Evolutionary conservation across 352 stramenopile genomes (phyloP), one percentile per base, ranked within the genome.

Genomic region (Phytophthora pistaciae): DNA sequence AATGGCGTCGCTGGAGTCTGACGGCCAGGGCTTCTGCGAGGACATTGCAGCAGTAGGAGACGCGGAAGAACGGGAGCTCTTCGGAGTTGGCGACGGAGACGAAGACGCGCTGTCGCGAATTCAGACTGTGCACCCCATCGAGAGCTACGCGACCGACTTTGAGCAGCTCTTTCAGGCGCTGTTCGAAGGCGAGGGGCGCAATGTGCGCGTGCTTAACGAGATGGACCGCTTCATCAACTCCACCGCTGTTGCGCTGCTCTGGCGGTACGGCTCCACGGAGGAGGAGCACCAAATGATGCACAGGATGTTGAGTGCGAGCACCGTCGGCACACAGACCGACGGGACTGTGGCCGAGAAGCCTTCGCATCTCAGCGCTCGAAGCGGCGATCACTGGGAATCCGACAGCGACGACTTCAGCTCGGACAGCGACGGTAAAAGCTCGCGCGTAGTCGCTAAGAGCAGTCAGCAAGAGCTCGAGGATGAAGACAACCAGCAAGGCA

Each of bases 151-250:
- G 2, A 78, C 82, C 18, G 86, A 93, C 59, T 75, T 93, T 20
- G 84, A 91, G 23, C 79, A 84, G 52, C 66, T 93, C 21, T 88
- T 90, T 36, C 64, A 79, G 10, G 76, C 72, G 3, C 66, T 93
- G 0, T 72, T 78, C 5, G 62, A 80, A 1, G 72, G 79, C 14
- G 84, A 87, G 46, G 70, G 72, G 10, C 60, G 75, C 3, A 84
- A 86, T 56, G 60, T 86, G 20, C 49, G 53, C 2, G 55, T 84
- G 9, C 58, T 93, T 4, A 90, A 90, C 60, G 71, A 84, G 38
- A 74, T 92, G 61, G 86, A 93, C 31, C 77, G 84, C 21, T 92
- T 89, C 66, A 88, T 92, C 66, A 88, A 92, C 64, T 91, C 84
- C 21, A 85, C 72, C 44, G 80, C 87, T 0, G 83, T 92, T 3